These are phyloP conservation scores for Penicillium antarcticum DNA, from an alignment of 495 filamentous ascomycete species.

Conservation along the genomic window DNA sequence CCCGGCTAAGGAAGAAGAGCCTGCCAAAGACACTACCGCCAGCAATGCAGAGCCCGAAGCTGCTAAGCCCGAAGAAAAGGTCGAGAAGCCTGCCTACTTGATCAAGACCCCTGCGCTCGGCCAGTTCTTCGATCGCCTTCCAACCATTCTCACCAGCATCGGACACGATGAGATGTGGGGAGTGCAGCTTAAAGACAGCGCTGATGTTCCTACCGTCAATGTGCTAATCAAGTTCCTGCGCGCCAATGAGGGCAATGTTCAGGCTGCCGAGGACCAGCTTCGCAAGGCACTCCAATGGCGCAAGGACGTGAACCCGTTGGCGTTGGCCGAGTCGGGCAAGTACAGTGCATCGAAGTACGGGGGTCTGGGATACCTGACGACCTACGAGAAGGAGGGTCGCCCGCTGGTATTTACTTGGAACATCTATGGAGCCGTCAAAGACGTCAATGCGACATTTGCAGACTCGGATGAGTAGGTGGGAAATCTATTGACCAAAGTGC, in stretches of 20 bases:
- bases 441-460: slow-evolving; percentile 68
- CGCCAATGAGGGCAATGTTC: slow-evolving; percentile 74
- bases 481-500: not conserved
- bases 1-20: slow-evolving; percentile 2
- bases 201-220: slow-evolving; percentile 69
- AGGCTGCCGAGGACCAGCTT: slow-evolving; percentile 70
- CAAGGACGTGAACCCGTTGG: slow-evolving; percentile 54
- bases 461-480: slow-evolving; percentile 67
- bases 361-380: slow-evolving; percentile 53
- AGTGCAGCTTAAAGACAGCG: slow-evolving; percentile 52
- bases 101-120: slow-evolving; percentile 34
- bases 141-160: slow-evolving; percentile 43
- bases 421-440: slow-evolving; percentile 78
- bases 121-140: slow-evolving; percentile 39
- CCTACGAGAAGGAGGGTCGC: slow-evolving; percentile 41
- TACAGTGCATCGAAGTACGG: slow-evolving; percentile 51
- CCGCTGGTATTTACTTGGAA: slow-evolving; percentile 69
- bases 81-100: slow-evolving; percentile 35
- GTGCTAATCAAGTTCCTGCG: slow-evolving; percentile 89
- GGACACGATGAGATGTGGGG: slow-evolving; percentile 77
- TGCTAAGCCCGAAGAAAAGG: slow-evolving; percentile 21
- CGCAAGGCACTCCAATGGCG: slow-evolving; percentile 77
- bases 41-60: slow-evolving; percentile 7
- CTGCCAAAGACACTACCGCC: slow-evolving; percentile 10
- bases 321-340: slow-evolving; percentile 36